Evolutionary conservation across 2,329 filamentous ascomycete species (phyloP).

Genomic region (Fonsecaea pedrosoi): DNA sequence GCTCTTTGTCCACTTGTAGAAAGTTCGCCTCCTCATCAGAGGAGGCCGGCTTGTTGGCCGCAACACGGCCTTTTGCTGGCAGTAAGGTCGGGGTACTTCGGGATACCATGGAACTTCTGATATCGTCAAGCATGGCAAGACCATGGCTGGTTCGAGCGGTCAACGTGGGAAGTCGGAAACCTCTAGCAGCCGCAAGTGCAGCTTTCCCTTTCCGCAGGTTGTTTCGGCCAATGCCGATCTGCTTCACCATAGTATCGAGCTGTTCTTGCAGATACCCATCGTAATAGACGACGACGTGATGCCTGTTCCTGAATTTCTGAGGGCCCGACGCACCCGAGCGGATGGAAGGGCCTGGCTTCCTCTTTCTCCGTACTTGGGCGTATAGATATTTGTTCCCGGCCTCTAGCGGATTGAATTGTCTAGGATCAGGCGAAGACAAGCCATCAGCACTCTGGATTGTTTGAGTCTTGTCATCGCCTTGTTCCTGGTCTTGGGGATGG

Average conservation of each 20-base stretch:
- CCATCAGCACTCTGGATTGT: constrained; percentile 14
- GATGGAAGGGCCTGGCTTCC: constrained; percentile 45
- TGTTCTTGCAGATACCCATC: constrained; percentile 83
- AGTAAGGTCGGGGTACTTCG: constrained; percentile 26
- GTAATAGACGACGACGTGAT: constrained; percentile 88
- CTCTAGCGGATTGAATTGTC: constrained; percentile 36
- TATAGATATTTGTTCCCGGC: constrained; percentile 38
- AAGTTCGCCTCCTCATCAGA: constrained; percentile 64
- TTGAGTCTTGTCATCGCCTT: constrained; percentile 2
- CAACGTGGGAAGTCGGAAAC: constrained; percentile 35
- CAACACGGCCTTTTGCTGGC: constrained; percentile 18
- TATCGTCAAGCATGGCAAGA: constrained; percentile 22
- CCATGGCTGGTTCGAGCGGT: constrained; percentile 13
- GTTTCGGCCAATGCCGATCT: constrained; percentile 80
- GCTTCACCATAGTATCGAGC: constrained; percentile 82
- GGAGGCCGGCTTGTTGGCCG: not conserved
- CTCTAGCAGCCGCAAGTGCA: constrained; percentile 67
- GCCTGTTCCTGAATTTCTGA: constrained; percentile 70
- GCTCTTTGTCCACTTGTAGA: constrained; percentile 75
- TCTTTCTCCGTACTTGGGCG: constrained; percentile 47
- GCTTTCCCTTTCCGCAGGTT: constrained; percentile 85
- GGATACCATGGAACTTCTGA: constrained; percentile 21
- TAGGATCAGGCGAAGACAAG: constrained; percentile 19
- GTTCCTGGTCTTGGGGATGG: constrained; percentile 41
- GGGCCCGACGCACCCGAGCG: constrained; percentile 44